A percentile compares a stretch with the other conserved stretches of the same genome.
Evolutionary conservation across 306 rosid genomes (phyloP).

Genomic region (Leucaena leucocephala): DNA sequence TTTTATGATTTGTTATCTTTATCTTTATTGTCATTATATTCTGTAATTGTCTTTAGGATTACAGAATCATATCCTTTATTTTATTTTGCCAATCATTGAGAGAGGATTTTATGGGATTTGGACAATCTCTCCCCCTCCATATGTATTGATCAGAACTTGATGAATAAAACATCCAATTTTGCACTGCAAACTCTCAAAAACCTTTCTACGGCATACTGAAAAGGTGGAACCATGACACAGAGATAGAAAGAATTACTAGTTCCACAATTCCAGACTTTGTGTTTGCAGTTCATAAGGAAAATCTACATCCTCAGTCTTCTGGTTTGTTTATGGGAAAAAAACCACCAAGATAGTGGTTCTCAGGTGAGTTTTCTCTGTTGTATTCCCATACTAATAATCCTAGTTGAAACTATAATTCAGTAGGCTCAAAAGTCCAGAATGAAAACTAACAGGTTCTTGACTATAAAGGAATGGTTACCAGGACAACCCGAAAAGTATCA

Average conservation of each 20-base stretch:
- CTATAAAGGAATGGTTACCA: conserved; percentile 57
- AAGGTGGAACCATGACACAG: background rate
- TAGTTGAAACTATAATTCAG: background rate
- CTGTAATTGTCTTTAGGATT: background rate
- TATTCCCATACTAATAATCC: background rate
- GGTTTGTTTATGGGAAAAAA: background rate
- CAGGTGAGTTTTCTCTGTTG: background rate
- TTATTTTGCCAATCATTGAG: too few relatives aligned
- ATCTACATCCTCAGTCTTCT: background rate
- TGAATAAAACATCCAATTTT: background rate
- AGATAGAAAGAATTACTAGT: background rate
- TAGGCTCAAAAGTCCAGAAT: background rate
- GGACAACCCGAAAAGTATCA: conserved; percentile 85
- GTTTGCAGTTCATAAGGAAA: background rate
- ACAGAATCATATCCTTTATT: background rate
- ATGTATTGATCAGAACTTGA: background rate
- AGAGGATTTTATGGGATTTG: background rate
- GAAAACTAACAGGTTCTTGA: background rate
- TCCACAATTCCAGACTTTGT: background rate
- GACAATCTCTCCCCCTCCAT: background rate
- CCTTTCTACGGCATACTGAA: background rate
- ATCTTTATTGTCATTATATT: background rate
- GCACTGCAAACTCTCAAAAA: background rate
- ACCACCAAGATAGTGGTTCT: background rate
- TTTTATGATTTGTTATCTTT: background rate